Conservation (phyloP, 345 rosid genomes). For the Sisymbrium altissimum region DNA sequence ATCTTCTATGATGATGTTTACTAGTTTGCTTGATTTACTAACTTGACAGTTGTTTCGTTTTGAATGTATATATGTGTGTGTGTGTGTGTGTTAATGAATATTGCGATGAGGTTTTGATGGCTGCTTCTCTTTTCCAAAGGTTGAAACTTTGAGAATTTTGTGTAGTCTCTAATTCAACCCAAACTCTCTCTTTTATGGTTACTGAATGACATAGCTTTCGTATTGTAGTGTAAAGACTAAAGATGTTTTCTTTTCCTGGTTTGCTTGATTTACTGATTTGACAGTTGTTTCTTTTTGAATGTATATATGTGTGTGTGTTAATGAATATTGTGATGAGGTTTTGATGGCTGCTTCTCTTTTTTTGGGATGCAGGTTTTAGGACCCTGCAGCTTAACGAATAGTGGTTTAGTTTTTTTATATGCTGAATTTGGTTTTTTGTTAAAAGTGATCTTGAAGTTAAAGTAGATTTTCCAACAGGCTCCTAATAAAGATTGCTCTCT, state of each 20-base stretch:
- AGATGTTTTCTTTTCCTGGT: not conserved
- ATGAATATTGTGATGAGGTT: not conserved
- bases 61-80: not conserved
- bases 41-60: not conserved
- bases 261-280: not conserved
- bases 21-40: not conserved
- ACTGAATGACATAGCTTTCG: not conserved
- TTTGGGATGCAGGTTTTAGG: conserved; percentile 49
- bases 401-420: conserved; percentile 30
- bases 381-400: conserved; percentile 30
- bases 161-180: conserved; percentile 11
- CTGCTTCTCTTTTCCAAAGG: conserved; percentile 4
- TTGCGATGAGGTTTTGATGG: conserved; percentile 1
- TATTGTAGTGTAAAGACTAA: not conserved
- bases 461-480: conserved; percentile 52
- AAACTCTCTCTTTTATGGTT: not conserved
- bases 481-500: conserved; percentile 36
- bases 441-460: conserved; percentile 37
- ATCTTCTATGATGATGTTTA: too few relatives aligned
- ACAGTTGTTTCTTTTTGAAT: not conserved
- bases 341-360: conserved; percentile 20
- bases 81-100: not conserved
- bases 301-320: not conserved
- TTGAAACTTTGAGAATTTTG: not conserved
- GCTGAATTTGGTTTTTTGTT: conserved; percentile 34